phyloP scores from a whole-genome alignment of 1,139 yeast genomes.

The Kluyveromyces marxianus region DNA sequence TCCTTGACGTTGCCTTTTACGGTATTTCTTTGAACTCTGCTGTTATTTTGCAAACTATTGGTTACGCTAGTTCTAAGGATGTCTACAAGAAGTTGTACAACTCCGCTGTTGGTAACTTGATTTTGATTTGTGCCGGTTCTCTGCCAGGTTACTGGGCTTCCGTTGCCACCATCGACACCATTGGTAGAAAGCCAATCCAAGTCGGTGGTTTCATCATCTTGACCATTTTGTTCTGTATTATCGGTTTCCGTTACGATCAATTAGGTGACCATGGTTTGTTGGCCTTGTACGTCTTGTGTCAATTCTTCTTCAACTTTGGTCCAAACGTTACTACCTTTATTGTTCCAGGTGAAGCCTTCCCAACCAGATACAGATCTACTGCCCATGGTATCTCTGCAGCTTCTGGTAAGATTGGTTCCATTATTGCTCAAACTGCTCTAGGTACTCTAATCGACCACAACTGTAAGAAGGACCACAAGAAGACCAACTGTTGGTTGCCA shows the following conservation, averaged over 20 bases:
- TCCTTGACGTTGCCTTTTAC: constrained; percentile 91
- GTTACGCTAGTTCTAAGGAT: constrained; percentile 58
- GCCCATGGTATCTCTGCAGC: constrained; percentile 99
- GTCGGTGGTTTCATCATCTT: constrained; percentile 62
- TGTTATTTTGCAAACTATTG: constrained; percentile 75
- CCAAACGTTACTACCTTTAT: constrained; percentile 95
- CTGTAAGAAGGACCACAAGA: constrained; percentile 47
- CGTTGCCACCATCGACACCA: constrained; percentile 64
- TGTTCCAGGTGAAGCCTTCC: constrained; percentile 94
- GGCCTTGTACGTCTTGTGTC: constrained; percentile 67
- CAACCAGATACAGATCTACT: constrained; percentile 95
- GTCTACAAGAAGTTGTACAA: constrained; percentile 61
- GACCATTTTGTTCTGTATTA: constrained; percentile 51
- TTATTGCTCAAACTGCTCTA: constrained; percentile 84
- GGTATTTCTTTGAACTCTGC: constrained; percentile 80
- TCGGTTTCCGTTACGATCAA: constrained; percentile 75
- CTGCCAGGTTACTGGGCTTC: constrained; percentile 87
- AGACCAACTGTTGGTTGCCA: constrained; percentile 66
- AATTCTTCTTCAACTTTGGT: constrained; percentile 85
- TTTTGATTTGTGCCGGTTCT: constrained; percentile 84
- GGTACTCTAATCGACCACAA: constrained; percentile 78
- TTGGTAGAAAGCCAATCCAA: constrained; percentile 82
- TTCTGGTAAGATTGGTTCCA: constrained; percentile 92
- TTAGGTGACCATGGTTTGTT: constrained; percentile 56
- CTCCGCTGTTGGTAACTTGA: constrained; percentile 81